Conservation (phyloP, 2,329 filamentous ascomycete genomes). For the Harringtonia lauricola region DNA sequence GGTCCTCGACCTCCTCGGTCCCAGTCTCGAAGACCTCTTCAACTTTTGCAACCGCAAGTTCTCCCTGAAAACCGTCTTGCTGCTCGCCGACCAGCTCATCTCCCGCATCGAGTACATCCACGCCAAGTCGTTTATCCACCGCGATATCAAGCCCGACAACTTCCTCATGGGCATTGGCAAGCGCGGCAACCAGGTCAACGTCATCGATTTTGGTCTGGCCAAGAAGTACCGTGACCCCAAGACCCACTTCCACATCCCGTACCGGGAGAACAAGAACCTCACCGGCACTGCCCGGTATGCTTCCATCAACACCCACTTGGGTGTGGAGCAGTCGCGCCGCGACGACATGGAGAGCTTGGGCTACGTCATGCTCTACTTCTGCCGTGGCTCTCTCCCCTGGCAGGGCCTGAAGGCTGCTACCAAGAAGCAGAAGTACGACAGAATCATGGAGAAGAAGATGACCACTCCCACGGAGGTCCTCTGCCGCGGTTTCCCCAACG, state of each 20-base stretch:
- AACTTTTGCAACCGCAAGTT: slow-evolving; percentile 99
- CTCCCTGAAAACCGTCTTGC: slow-evolving; percentile 93
- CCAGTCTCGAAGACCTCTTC: slow-evolving; percentile 94
- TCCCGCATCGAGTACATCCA: slow-evolving; percentile 99
- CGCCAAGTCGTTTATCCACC: slow-evolving; percentile 98
- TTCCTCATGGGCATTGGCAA: slow-evolving; percentile 99
- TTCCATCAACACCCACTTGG: slow-evolving; percentile 96
- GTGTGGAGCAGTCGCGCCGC: slow-evolving; percentile 96
- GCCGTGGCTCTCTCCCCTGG: slow-evolving; percentile 96
- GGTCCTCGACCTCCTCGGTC: slow-evolving; percentile 94
- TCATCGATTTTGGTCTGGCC: slow-evolving; percentile 96
- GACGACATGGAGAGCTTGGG: slow-evolving; percentile 99
- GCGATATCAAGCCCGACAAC: slow-evolving; percentile 99
- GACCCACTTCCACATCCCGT: slow-evolving; percentile 99
- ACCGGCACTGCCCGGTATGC: slow-evolving; percentile 98
- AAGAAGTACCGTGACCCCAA: slow-evolving; percentile 99
- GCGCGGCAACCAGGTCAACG: slow-evolving; percentile 98
- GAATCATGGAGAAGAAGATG: slow-evolving; percentile 99
- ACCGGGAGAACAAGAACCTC: slow-evolving; percentile 99
- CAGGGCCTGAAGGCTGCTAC: slow-evolving; percentile 97
- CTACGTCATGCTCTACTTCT: slow-evolving; percentile 99
- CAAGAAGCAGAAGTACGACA: slow-evolving; percentile 99
- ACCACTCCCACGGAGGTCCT: slow-evolving; percentile 97
- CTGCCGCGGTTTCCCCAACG: slow-evolving; percentile 97
- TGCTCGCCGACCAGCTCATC: slow-evolving; percentile 95